A percentile compares a stretch with the other conserved stretches of the same genome.
These are phyloP conservation scores for Suillus subluteus DNA, from an alignment of 768 basidiomycete species.

Conservation along the genomic window DNA sequence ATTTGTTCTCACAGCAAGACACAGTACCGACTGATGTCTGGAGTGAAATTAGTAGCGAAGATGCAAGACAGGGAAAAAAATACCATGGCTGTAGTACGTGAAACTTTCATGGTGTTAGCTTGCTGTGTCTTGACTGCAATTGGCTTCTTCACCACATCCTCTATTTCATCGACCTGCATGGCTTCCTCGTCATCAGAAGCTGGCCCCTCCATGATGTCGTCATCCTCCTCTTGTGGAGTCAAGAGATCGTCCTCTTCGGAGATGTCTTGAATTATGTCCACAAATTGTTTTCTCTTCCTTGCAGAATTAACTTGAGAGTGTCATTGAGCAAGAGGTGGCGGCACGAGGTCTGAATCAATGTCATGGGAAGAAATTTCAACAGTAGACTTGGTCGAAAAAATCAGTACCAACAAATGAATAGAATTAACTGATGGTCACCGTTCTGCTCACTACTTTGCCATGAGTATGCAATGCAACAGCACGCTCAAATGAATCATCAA, in stretches of 20 bases:
- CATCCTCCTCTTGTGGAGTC: no score
- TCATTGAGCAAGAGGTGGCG: neutral
- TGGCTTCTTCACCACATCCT: no score
- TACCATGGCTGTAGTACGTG: no score
- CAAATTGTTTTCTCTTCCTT: neutral
- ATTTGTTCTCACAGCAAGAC: no score
- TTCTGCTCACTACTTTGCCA: neutral
- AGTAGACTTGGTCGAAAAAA: neutral
- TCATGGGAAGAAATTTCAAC: neutral
- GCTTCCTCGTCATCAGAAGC: neutral
- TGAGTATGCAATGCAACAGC: neutral
- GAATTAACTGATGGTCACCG: neutral
- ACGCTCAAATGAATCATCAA: neutral
- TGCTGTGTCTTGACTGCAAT: no score
- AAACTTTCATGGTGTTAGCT: no score
- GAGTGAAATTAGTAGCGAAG: no score
- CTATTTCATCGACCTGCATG: no score
- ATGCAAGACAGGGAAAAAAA: no score
- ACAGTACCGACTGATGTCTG: no score
- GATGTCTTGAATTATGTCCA: neutral
- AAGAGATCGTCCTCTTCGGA: neutral
- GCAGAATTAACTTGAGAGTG: neutral
- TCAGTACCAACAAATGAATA: neutral
- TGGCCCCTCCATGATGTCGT: neutral
- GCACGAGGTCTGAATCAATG: neutral